phyloP scores from a whole-genome alignment of 2,329 filamentous ascomycete genomes.

The Macrophomina phaseolina region DNA sequence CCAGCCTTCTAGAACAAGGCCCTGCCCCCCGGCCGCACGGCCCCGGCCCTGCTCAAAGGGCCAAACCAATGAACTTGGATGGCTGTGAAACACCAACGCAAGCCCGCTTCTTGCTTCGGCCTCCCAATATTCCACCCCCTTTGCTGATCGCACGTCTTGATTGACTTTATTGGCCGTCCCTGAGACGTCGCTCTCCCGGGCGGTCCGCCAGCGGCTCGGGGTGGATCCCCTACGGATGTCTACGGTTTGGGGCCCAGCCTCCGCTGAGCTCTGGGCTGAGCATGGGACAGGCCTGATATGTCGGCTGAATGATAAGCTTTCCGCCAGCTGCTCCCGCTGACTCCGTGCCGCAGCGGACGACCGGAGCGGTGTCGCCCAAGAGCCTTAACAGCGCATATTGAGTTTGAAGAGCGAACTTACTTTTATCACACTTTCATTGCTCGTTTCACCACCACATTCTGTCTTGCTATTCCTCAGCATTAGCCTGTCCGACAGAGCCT shows the following conservation, averaged over 20 bases:
- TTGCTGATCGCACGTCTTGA: not conserved
- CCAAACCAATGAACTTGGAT: not conserved
- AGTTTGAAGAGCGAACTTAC: not conserved
- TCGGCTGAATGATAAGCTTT: slow-evolving; percentile 12
- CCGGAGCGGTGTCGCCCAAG: not conserved
- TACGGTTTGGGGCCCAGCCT: not conserved
- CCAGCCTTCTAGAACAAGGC: not conserved
- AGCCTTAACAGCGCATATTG: not conserved
- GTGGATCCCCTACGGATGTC: not conserved
- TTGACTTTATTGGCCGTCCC: not conserved
- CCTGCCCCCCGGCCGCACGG: not conserved
- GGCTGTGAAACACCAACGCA: not conserved
- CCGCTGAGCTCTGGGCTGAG: slow-evolving; percentile 10
- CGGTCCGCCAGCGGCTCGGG: slow-evolving; percentile 4
- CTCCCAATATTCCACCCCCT: not conserved
- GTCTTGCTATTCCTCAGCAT: not conserved
- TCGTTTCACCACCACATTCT: not conserved
- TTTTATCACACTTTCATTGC: not conserved
- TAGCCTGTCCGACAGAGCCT: not conserved
- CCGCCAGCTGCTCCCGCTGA: not conserved
- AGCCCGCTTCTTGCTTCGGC: not conserved
- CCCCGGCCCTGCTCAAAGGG: not conserved
- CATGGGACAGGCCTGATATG: slow-evolving; percentile 5
- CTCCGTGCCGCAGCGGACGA: not conserved
- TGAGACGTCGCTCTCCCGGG: not conserved